Base-by-base conservation (phyloP, 1,139 yeast genomes). In the Kluyveromyces marxianus region DNA sequence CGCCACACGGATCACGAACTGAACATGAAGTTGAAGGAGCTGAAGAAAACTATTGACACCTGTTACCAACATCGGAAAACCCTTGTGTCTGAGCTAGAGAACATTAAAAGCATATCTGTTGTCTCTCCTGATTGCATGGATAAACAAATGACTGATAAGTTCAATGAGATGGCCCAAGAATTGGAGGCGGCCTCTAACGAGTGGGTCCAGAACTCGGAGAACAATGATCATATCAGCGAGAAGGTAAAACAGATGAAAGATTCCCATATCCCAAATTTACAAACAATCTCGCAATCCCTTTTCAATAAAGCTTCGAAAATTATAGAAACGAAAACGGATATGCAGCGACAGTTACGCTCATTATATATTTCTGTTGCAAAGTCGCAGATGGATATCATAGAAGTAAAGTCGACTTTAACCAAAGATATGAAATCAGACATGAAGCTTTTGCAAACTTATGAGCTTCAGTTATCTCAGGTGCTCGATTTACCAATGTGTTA, bases 401-500 rank as follows among this genome's bases (percentile, higher is more conserved):
- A 54, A 7, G 46, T 59, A 7, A 58, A 58, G 29, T 63, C 60
- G 24, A 58, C 61, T 25, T 54, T 77, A 41, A 55, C 66, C 7
- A 50, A 51, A 8, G 62, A 64, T 3, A 53, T 70, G 35, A 62
- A 60, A 36, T 55, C 54, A 6, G 57, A 58, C 29, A 54, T 75
- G 34, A 65, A 65, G 52, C 42, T 62, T 57, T 57, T 74, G 59
- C 72, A 80, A 66, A 59, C 67, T 43, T 45, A 67, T 62, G 74
- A 76, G 62, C 57, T 67, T 33, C 47, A 60, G 45, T 67, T 76
- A 8, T 75, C 76, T 21, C 68, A 68, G 35, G 81, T 87, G 2
- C 74, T 81, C 21, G 96, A 88, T 59, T 62, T 89, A 44, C 97
- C 97, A 0, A 67, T 87, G 36, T 66, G 88, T 1, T 87, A 86